Evolutionary conservation across 352 stramenopile genomes (phyloP), one percentile per base, ranked within the genome.

Genomic region (Blastocystis sp.): DNA sequence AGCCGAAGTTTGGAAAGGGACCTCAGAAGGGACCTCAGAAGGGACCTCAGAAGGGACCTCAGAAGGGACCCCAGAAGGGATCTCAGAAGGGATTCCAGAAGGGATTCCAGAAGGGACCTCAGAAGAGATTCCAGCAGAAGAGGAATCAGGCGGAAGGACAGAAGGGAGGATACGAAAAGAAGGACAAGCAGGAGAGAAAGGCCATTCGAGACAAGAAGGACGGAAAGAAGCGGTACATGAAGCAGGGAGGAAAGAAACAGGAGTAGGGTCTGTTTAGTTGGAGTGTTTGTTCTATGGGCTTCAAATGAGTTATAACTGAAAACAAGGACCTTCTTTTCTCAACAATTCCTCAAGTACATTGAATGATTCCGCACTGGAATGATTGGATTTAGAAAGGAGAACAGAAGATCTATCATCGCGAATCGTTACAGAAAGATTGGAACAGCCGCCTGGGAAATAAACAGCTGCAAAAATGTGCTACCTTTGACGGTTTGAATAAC

Each of bases 121-220:
- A n/a, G n/a, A n/a, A n/a, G n/a, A n/a, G n/a, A n/a, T n/a, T n/a
- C n/a, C n/a, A 78, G 1, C 8, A 87, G 29, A 59, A 64, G 29
- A 16, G 14, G 11, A 38, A 56, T 0, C 44, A 27, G 7, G 46
- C 72, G 63, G 53, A 86, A 75, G 76, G 81, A 65, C 87, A 87
- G 72, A 64, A 81, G 27, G 44, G 21, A 16, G 76, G n/a, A 34
- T 8, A 34, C 42, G 44, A 59, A 29, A 90, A 88, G 56, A 89
- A 87, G 63, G 79, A 84, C 46, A 89, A 90, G 69, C 34, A 48
- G 73, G 44, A 86, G 56, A 87, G 84, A 36, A 89, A 84, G 38
- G 42, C 87, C 49, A 84, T 84, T 67, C 84, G 64, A 44, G 77
- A 21, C 57, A 88, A 65, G 73, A 88, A 76, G 34, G 51, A 32